phyloP scores from a whole-genome alignment of 2,329 filamentous ascomycete genomes.

The Clarireedia monteithiana region DNA sequence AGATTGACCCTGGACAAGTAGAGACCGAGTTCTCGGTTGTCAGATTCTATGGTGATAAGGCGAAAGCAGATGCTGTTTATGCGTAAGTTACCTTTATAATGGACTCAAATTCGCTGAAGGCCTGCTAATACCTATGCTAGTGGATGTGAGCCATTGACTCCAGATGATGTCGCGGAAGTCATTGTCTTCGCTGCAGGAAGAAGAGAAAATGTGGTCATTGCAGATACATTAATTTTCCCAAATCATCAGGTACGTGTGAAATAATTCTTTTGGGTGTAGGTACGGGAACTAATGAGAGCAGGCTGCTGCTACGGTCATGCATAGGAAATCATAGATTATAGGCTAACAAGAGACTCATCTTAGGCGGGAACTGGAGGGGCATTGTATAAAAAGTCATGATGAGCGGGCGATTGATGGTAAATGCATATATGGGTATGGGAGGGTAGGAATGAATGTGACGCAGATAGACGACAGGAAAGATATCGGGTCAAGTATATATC shows the following conservation, averaged over 20 bases:
- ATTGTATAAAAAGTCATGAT: constrained; percentile 22
- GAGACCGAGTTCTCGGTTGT: constrained; percentile 92
- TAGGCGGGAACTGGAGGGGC: constrained; percentile 28
- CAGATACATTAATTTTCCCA: constrained; percentile 80
- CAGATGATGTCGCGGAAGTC: constrained; percentile 85
- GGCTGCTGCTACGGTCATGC: constrained; percentile 37
- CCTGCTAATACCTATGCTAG: constrained; percentile 33
- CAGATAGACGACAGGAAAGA: too few relatives aligned
- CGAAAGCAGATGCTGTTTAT: constrained; percentile 86
- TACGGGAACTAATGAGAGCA: constrained; percentile 26
- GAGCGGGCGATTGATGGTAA: neutral
- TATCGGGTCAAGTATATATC: too few relatives aligned
- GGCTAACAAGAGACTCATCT: constrained; percentile 2
- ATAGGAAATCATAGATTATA: constrained; percentile 31
- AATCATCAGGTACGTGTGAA: constrained; percentile 67
- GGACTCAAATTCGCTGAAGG: neutral
- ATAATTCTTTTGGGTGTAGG: constrained; percentile 6
- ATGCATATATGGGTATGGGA: neutral
- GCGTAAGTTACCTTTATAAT: constrained; percentile 44
- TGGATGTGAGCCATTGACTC: constrained; percentile 74
- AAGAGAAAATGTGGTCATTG: constrained; percentile 83
- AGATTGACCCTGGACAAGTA: constrained; percentile 86
- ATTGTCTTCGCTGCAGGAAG: constrained; percentile 79
- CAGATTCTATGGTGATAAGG: constrained; percentile 79
- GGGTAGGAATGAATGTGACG: too few relatives aligned